phyloP scores from a whole-genome alignment of 106 monocot species.

The Phalaenopsis equestris region DNA sequence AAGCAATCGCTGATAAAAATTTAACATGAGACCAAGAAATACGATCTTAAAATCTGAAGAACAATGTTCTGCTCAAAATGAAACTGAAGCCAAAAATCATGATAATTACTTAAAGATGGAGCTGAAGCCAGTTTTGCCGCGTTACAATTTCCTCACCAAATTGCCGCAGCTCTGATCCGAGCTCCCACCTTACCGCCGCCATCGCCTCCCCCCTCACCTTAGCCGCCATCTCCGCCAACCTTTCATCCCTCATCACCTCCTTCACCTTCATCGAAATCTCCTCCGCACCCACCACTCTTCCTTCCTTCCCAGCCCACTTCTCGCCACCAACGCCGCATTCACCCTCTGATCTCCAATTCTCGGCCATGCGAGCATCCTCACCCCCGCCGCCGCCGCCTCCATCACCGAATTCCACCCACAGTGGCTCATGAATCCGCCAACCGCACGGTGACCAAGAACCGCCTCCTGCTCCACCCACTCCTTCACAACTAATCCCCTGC shows the following conservation, averaged over 20 bases:
- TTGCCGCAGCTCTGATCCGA: conserved; percentile 1
- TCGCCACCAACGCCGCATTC: conserved; percentile 32
- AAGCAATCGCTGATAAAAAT: no score
- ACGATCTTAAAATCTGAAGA: no score
- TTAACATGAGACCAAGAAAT: no score
- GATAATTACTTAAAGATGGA: no score
- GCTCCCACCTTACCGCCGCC: conserved; percentile 26
- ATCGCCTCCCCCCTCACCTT: conserved; percentile 14
- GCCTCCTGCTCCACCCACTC: conserved; percentile 54
- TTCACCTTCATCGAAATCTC: conserved; percentile 32
- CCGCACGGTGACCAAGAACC: conserved; percentile 31
- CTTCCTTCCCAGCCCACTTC: conserved; percentile 39
- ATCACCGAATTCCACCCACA: conserved; percentile 66
- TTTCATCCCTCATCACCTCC: conserved; percentile 32
- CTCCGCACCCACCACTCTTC: conserved; percentile 19
- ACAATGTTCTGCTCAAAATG: no score
- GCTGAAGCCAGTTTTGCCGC: no score
- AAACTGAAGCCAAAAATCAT: no score
- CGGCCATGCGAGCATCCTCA: conserved; percentile 48
- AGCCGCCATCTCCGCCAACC: conserved; percentile 3
- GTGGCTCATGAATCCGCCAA: conserved; percentile 64
- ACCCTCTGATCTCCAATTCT: conserved; percentile 45
- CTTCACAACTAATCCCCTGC: conserved; percentile 36
- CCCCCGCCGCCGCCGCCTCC: conserved; percentile 39
- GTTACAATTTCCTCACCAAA: background rate